Evolutionary conservation across 139 green algal genomes (phyloP), one percentile per base, ranked within the genome.

Genomic region (Haematococcus lacustris): DNA sequence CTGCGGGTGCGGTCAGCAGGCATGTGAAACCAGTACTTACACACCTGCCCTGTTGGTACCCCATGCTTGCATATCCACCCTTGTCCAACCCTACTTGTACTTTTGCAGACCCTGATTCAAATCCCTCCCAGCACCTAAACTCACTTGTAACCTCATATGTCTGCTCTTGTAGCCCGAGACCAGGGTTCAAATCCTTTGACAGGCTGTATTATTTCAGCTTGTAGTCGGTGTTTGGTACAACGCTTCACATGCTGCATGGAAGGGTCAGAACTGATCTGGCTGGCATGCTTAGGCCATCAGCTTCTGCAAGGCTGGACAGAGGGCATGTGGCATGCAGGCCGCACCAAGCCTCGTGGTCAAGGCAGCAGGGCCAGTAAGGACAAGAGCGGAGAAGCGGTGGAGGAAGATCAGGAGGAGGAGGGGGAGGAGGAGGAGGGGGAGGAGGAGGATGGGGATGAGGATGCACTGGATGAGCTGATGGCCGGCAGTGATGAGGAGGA

Each of bases 401-500:
- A 5, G 3, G 35, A n/a, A 25, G 34, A 39, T 68, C 30, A 68
- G 26, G 53, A 59, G 4, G 53, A 69, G 9, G 35, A 35, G 32
- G 5, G 32, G 17, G 57, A 13, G 32, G 28, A 65, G 5, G 25
- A 13, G 6, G 7, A 38, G 9, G 41, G 17, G 3, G 33, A 37
- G 1, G 35, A 30, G 32, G 51, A 25, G 38, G 38, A 59, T 32
- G 17, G 23, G 6, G 34, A 32, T 70, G 66, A 60, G 39, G 75
- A 80, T 40, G 72, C 80, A 35, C 61, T 71, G 59, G 81, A 87
- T n/a, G 80, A 62, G 47, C 65, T 82, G 51, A 68, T 80, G 74
- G 73, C 76, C n/a, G 77, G 43, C 59, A 57, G 60, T 21, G 71
- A 71, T 63, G 78, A 77, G 25, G 70, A 71, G n/a, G 71, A 62